Conservation (phyloP, 2,329 filamentous ascomycete genomes). For the Colletotrichum sp. region DNA sequence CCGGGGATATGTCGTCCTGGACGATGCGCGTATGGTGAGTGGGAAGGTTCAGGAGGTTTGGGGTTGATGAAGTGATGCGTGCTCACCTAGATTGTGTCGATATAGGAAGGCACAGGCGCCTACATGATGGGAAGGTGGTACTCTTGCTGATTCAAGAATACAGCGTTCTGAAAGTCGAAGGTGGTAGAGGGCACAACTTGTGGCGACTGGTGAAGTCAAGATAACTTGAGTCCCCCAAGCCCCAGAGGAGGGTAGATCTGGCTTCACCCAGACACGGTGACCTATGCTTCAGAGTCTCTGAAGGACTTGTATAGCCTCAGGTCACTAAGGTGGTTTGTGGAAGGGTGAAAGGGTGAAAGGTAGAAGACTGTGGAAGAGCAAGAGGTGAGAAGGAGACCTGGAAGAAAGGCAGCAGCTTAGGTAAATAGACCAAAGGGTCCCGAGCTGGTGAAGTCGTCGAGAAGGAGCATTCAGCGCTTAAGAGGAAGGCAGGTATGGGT, state of each 20-base stretch:
- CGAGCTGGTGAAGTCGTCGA: neutral
- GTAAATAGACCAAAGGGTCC: neutral
- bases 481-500: neutral
- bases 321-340: neutral
- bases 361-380: neutral
- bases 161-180: neutral
- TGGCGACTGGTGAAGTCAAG: neutral
- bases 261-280: neutral
- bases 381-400: neutral
- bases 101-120: neutral
- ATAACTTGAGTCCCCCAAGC: neutral
- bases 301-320: neutral
- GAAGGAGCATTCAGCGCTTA: neutral
- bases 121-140: neutral
- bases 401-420: neutral
- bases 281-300: neutral
- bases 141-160: neutral
- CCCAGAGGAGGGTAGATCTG: neutral
- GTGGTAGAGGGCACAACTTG: neutral
- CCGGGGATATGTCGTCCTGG: neutral
- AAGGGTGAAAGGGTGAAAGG: neutral
- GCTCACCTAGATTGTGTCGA: neutral
- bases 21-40: neutral
- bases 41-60: neutral
- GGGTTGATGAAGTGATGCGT: neutral